Evolutionary conservation across 2,329 filamentous ascomycete species (phyloP), one percentile per base, ranked within the genome.

Genomic region (Fusarium gaditjirri): DNA sequence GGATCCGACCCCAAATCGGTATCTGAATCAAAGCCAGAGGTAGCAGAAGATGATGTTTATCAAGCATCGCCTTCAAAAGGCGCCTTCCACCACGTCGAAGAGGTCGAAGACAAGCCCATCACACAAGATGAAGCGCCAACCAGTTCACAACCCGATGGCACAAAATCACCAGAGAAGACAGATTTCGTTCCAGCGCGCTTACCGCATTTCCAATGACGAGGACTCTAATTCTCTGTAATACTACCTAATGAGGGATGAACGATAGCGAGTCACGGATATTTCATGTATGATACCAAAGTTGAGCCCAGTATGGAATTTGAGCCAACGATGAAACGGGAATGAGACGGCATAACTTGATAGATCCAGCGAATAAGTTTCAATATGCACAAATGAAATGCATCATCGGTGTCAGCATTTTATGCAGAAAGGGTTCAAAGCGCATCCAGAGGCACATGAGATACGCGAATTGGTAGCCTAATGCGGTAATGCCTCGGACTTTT

Each of bases 161-260:
- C 61, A 41, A 68, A 74, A 36, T 46, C 58, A 21, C 61, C 54
- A 12, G 63, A 71, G 49, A 68, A 74, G 23, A 25, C 62, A 25
- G 80, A 80, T 5, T 91, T 91, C 72, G 82, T 91, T 27, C 89
- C 89, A 8, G 89, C 89, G 39, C 83, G 88, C 65, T 78, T 91
- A 65, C 89, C 89, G 41, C 84, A 84, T 59, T 88, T 91, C 80
- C 81, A 81, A 71, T 88, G 68, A 79, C n/a, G 31, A 44, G 23
- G 57, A 68, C 35, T 64, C 39, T 33, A 35, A 39, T 58, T 62
- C 59, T 43, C 59, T 61, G 62, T 74, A 75, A 68, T 61, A 68
- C 56, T 69, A 50, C 47, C 29, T 50, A 75, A 69, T 65, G 57
- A 68, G 55, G 43, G 63, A 61, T 49, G 58, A 25, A 25, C 25